A percentile compares a stretch with the other conserved stretches of the same genome.
phyloP scores from a whole-genome alignment of 139 green algal species.

The Tetradesmus obliquus region DNA sequence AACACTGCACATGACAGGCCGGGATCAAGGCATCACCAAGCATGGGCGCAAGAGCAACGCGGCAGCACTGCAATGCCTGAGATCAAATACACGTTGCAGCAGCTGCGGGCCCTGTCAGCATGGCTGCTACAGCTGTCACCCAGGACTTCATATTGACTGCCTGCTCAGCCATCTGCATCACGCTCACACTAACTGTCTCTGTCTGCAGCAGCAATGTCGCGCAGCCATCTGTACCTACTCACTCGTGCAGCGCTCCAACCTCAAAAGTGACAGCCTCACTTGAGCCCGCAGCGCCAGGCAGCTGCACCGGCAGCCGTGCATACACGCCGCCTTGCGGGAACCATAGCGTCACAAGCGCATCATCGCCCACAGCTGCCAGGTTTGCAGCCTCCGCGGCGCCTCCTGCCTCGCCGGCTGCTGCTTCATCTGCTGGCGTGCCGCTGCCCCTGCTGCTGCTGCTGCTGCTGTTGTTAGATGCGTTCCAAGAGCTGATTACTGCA shows the following conservation, averaged over 20 bases:
- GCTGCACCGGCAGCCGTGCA: slow-evolving; percentile 16
- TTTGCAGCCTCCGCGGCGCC: not conserved
- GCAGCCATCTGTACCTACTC: no score
- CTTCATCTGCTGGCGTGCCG: not conserved
- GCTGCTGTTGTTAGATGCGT: not conserved
- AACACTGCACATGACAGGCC: no score
- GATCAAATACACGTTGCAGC: no score
- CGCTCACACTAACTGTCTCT: no score
- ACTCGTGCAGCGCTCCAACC: slow-evolving; percentile 26
- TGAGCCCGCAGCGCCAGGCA: not conserved
- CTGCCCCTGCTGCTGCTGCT: not conserved
- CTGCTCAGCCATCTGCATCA: no score
- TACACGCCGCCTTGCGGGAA: slow-evolving; percentile 30
- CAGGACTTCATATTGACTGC: no score
- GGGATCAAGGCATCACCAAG: no score
- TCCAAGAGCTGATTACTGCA: not conserved
- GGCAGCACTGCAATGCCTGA: no score
- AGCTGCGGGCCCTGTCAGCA: no score
- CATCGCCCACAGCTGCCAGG: not conserved
- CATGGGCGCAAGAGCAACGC: no score
- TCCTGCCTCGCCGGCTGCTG: not conserved
- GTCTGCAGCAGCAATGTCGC: no score
- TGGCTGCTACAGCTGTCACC: no score
- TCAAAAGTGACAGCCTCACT: not conserved
- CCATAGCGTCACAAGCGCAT: slow-evolving; percentile 17